A percentile compares a stretch with the other conserved stretches of the same genome.
Conservation (phyloP, 2,329 filamentous ascomycete genomes). For the Sclerotinia minor region DNA sequence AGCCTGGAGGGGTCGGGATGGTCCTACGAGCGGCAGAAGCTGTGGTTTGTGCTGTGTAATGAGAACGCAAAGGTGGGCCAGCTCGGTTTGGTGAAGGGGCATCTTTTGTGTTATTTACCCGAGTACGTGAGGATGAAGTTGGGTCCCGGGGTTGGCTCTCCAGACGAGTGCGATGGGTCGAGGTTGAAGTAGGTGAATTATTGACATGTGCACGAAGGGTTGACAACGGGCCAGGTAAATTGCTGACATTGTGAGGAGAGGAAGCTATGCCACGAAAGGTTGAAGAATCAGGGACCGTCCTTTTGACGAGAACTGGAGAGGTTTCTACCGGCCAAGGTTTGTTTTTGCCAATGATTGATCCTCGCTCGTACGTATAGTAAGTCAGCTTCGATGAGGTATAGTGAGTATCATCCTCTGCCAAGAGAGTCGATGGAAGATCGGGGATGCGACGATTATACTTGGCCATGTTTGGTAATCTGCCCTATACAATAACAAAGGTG, state of each 20-base stretch:
- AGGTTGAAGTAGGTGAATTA: neutral
- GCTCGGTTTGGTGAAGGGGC: neutral
- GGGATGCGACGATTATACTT: neutral
- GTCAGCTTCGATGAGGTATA: neutral
- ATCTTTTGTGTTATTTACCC: neutral
- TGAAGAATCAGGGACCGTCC: neutral
- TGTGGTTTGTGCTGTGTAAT: neutral
- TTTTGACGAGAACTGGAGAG: neutral
- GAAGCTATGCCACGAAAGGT: neutral
- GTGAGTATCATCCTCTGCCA: neutral
- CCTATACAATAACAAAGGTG: neutral
- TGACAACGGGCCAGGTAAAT: conserved; percentile 1
- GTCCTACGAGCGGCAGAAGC: neutral
- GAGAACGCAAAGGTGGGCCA: neutral
- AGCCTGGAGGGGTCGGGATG: neutral
- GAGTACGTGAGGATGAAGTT: neutral
- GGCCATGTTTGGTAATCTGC: neutral
- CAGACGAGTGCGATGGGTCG: no score
- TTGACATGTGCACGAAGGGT: neutral
- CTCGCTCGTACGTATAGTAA: neutral
- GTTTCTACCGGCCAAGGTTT: neutral
- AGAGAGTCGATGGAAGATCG: neutral
- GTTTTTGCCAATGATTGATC: neutral
- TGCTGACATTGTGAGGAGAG: neutral
- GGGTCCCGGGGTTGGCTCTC: neutral